Evolutionary conservation across 352 stramenopile genomes (phyloP), one percentile per base, ranked within the genome.

Genomic region (Nothophytophthora sp.): DNA sequence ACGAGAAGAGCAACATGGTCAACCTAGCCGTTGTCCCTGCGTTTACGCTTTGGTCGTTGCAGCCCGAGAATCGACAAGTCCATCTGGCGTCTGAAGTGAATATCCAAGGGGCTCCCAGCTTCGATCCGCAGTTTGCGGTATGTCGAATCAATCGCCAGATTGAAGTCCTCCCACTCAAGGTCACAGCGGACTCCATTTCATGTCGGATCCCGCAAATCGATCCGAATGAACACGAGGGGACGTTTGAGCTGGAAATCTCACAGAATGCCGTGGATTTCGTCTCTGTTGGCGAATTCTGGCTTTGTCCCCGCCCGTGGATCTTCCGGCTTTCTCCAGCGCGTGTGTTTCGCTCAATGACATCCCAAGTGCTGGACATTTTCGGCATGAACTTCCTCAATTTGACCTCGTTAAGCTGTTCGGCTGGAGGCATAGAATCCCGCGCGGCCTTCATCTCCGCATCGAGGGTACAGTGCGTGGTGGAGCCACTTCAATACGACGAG

Each of bases 311-410:
- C 0, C 63, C 68, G 5, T 44, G 34, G 27, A 45, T 78, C 13
- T 56, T 62, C 36, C 55, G 65, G 9, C 24, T 74, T 25, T 60
- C 35, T 9, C 62, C 68, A 25, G 4, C 27, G 5, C 30, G 50
- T 35, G 38, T 41, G 10, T 50, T 66, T 20, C 40, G 50, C 8
- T 45, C 33, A 3, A 23, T 65, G 16, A 44, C 13, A 5, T 45
- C 24, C 0, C 67, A 70, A 52, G 4, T 41, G 9, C 27, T 78
- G 24, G 45, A 67, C 20, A 30, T 78, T 10, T 72, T 73, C 10
- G 68, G 68, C 9, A 46, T 55, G 35, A 27, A 70, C 22, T 75
- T 78, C 24, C 46, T 37, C 30, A 67, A 75, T 15, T 44, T 56
- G 13, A 55, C 43, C 13, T 40, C 42, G 12, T 22, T 74, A 0